These are phyloP conservation scores for Botrytis cinerea DNA, from an alignment of 2,329 filamentous ascomycete genomes.

Conservation along the genomic window DNA sequence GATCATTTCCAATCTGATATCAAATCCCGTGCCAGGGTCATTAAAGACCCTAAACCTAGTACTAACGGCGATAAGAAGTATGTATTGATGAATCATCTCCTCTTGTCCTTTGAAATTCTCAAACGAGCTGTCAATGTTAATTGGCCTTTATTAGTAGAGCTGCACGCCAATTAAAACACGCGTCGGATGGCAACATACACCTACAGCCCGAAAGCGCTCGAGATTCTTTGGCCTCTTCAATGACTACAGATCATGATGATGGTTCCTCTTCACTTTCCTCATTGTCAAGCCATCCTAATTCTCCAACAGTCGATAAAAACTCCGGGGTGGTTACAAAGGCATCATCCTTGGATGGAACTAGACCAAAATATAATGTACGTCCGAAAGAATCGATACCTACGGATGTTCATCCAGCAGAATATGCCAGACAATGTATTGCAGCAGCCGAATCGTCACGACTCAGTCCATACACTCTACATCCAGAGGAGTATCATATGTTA, in stretches of 20 bases:
- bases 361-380: slow-evolving; percentile 57
- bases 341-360: slow-evolving; percentile 36
- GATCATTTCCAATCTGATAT: slow-evolving; percentile 23
- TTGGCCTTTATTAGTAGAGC: slow-evolving; percentile 37
- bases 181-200: slow-evolving; percentile 36
- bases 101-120: slow-evolving; percentile 7
- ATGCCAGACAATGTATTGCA: slow-evolving; percentile 87
- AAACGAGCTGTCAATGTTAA: slow-evolving; percentile 16
- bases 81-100: slow-evolving; percentile 32
- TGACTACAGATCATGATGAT: slow-evolving; percentile 53
- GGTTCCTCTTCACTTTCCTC: slow-evolving; percentile 53
- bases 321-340: slow-evolving; percentile 40
- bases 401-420: slow-evolving; percentile 70
- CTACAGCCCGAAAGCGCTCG: slow-evolving; percentile 41
- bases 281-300: slow-evolving; percentile 64
- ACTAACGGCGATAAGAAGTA: slow-evolving; percentile 34
- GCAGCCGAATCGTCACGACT: slow-evolving; percentile 88
- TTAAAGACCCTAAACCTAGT: slow-evolving; percentile 30
- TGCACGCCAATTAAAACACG: slow-evolving; percentile 31
- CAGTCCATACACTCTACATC: slow-evolving; percentile 85
- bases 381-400: slow-evolving; percentile 83
- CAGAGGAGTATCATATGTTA: slow-evolving; percentile 78
- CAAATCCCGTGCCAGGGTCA: slow-evolving; percentile 28
- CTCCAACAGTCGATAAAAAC: slow-evolving; percentile 50
- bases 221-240: slow-evolving; percentile 55